Percentiles rank a stretch among this genome's conserved stretches.
These are phyloP conservation scores for Pseudocercospora ulei DNA, from an alignment of 2,329 filamentous ascomycete species.

Conservation along the genomic window DNA sequence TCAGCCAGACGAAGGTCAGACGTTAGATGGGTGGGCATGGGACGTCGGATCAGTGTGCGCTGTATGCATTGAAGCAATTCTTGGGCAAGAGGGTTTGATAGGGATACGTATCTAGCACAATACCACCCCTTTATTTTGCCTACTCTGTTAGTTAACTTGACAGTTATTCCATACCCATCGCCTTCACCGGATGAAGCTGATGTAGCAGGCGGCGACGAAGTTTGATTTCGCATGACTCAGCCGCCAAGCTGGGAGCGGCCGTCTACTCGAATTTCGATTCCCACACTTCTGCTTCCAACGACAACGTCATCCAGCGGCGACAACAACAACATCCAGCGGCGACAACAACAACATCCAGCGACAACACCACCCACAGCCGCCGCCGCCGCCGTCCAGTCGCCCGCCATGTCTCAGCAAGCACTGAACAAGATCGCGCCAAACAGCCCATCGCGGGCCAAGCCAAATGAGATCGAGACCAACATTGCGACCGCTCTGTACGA, in stretches of 20 bases:
- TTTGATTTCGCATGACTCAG: too few relatives aligned
- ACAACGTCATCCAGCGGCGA: too few relatives aligned
- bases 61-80: slow-evolving; percentile 4
- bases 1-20: slow-evolving; percentile 5
- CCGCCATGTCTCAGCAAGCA: slow-evolving; percentile 56
- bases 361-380: too few relatives aligned
- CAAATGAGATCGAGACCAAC: slow-evolving; percentile 93
- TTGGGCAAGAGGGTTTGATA: slow-evolving; percentile 6
- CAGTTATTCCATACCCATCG: too few relatives aligned
- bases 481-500: slow-evolving; percentile 97
- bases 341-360: slow-evolving; percentile 5
- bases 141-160: too few relatives aligned
- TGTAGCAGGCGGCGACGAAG: too few relatives aligned
- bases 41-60: slow-evolving; percentile 2
- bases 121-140: slow-evolving; percentile 7
- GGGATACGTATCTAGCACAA: slow-evolving; percentile 7
- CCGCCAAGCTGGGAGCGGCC: too few relatives aligned
- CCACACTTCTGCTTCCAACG: too few relatives aligned
- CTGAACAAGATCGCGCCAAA: slow-evolving; percentile 98
- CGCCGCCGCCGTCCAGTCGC: slow-evolving; percentile 12
- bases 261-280: too few relatives aligned
- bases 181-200: too few relatives aligned
- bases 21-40: slow-evolving; percentile 8
- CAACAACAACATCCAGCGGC: too few relatives aligned
- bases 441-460: slow-evolving; percentile 91